Conservation (phyloP, 2,329 filamentous ascomycete genomes). For the Colletotrichum abscissum region DNA sequence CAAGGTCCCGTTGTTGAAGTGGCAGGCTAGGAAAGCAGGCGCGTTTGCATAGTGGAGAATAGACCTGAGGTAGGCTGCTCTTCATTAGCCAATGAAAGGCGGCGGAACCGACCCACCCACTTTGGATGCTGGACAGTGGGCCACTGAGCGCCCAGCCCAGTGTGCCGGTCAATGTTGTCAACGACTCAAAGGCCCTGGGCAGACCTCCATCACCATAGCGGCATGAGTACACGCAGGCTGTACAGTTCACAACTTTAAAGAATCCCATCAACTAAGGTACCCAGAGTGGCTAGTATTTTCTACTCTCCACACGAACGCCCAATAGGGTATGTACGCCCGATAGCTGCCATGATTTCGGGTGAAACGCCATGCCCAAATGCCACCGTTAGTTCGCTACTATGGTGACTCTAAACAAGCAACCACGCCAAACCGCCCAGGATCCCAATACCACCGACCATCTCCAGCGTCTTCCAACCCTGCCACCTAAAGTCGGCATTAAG, state of each 20-base stretch:
- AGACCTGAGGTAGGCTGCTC: neutral
- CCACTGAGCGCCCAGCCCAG: no score
- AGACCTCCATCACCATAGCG: no score
- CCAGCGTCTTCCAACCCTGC: conserved; percentile 75
- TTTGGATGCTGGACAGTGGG: neutral
- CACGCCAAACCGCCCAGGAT: conserved; percentile 79
- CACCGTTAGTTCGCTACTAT: neutral
- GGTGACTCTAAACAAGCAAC: conserved; percentile 51
- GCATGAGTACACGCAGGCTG: no score
- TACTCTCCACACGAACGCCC: no score
- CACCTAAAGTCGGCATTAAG: conserved; percentile 74
- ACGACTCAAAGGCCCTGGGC: neutral
- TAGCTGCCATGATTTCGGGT: no score
- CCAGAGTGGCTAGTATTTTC: no score
- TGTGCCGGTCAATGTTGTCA: neutral
- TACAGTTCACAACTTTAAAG: no score
- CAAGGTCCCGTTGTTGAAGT: neutral
- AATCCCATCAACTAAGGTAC: no score
- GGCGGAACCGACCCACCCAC: neutral
- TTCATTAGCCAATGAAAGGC: neutral
- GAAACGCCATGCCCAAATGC: no score
- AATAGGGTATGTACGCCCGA: no score
- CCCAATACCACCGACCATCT: conserved; percentile 79
- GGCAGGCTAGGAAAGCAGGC: neutral
- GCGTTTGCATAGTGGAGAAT: neutral